Conservation (phyloP, 257 asterid species). For the Cinchona pubescens region DNA sequence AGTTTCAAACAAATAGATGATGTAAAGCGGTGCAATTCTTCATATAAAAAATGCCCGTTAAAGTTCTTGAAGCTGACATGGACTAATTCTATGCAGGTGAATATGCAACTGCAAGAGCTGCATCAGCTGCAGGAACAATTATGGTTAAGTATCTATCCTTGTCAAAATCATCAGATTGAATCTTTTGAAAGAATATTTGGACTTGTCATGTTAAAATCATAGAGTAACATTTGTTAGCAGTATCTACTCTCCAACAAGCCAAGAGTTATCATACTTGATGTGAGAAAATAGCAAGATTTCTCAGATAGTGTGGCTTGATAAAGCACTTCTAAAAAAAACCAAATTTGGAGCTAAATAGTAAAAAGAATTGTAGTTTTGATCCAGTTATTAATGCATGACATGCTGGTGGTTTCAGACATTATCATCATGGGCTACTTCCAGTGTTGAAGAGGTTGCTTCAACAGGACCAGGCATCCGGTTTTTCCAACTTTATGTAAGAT, state of each 20-base stretch:
- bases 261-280: background rate
- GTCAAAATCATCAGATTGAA: background rate
- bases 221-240: background rate
- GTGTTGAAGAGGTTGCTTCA: constrained; percentile 95
- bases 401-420: constrained; percentile 56
- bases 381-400: constrained; percentile 15
- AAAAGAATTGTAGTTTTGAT: background rate
- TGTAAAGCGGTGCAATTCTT: background rate
- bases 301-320: background rate
- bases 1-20: background rate
- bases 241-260: background rate
- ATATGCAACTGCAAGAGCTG: constrained; percentile 97
- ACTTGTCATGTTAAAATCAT: background rate
- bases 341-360: background rate
- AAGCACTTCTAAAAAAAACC: background rate
- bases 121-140: constrained; percentile 93
- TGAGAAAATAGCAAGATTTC: background rate
- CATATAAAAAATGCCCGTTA: background rate
- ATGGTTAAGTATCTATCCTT: constrained; percentile 53
- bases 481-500: constrained; percentile 50
- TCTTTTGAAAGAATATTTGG: no score
- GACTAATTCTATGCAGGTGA: constrained; percentile 59
- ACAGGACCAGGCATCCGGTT: constrained; percentile 52
- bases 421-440: constrained; percentile 60
- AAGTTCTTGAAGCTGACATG: constrained; percentile 16